A percentile compares a stretch with the other conserved stretches of the same genome.
Evolutionary conservation across 169 alveolate genomes (phyloP).

Genomic region (Eimeria brunetti): DNA sequence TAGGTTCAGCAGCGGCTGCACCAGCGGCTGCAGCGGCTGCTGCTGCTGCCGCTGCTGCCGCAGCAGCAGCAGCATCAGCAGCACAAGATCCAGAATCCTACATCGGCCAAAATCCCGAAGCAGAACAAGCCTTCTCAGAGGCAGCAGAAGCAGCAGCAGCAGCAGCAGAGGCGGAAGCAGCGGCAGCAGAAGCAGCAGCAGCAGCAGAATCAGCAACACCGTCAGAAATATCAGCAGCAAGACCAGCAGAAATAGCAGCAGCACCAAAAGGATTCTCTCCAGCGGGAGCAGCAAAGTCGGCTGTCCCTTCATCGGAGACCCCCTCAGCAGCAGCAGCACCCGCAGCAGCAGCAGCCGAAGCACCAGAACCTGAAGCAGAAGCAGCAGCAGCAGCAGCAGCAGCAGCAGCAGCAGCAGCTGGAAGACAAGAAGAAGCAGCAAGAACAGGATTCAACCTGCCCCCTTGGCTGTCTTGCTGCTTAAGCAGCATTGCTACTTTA

Average conservation of each 20-base stretch:
- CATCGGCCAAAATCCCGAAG: too few species aligned
- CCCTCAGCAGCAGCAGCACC: background rate
- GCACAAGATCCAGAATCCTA: too few species aligned
- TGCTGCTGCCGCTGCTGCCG: background rate
- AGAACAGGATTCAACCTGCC: background rate
- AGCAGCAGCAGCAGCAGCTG: background rate
- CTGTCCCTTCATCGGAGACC: background rate
- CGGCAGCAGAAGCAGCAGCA: too few species aligned
- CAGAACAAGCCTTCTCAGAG: too few species aligned
- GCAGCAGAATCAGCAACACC: too few species aligned
- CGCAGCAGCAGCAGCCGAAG: background rate
- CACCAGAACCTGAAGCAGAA: background rate
- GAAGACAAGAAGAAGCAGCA: background rate
- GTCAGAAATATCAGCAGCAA: too few species aligned
- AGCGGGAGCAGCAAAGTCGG: background rate
- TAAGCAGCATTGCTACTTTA: background rate
- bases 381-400: constrained; percentile 3
- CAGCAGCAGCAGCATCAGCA: background rate
- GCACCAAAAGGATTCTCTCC: background rate
- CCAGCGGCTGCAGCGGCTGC: background rate
- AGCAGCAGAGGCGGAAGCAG: too few species aligned
- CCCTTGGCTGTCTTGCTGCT: background rate
- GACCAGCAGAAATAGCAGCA: too few species aligned
- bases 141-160: too few species aligned
- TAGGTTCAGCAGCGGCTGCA: background rate